phyloP scores from a whole-genome alignment of 192 early-diverging fungal genomes.

The Coemansia aciculifera region DNA sequence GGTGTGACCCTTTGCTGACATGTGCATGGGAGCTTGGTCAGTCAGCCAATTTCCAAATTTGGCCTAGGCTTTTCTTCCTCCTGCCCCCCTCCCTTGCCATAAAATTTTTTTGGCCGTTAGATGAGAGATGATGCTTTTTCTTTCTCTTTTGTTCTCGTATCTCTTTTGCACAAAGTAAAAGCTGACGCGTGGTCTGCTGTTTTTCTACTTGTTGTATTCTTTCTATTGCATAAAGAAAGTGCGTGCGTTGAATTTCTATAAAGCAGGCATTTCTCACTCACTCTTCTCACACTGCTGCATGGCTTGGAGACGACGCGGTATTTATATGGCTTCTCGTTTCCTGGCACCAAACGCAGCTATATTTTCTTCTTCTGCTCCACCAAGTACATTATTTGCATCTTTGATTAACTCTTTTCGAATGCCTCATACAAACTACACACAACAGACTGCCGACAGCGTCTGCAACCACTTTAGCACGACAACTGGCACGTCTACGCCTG shows the following conservation, averaged over 20 bases:
- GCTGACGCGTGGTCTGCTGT: not conserved
- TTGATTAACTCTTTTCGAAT: not conserved
- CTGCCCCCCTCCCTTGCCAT: not conserved
- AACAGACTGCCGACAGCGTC: not conserved
- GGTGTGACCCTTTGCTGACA: not conserved
- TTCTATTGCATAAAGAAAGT: not conserved
- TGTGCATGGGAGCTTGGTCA: not conserved
- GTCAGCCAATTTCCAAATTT: not conserved
- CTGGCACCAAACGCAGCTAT: not conserved
- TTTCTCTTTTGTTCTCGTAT: not conserved
- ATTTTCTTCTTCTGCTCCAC: not conserved
- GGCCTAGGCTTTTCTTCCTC: not conserved
- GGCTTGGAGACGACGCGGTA: not conserved
- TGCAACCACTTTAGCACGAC: not conserved
- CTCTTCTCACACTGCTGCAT: not conserved
- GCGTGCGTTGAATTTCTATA: not conserved
- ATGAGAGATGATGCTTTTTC: not conserved
- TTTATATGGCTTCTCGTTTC: not conserved
- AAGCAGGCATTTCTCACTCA: not conserved
- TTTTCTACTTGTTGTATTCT: not conserved
- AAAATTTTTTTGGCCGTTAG: not conserved
- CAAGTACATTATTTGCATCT: slow-evolving; percentile 1
- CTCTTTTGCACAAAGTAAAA: not conserved
- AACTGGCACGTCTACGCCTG: not conserved
- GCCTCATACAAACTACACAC: not conserved